phyloP scores from a whole-genome alignment of 371 early-diverging fungal genomes.

The Lichtheimia hyalospora region DNA sequence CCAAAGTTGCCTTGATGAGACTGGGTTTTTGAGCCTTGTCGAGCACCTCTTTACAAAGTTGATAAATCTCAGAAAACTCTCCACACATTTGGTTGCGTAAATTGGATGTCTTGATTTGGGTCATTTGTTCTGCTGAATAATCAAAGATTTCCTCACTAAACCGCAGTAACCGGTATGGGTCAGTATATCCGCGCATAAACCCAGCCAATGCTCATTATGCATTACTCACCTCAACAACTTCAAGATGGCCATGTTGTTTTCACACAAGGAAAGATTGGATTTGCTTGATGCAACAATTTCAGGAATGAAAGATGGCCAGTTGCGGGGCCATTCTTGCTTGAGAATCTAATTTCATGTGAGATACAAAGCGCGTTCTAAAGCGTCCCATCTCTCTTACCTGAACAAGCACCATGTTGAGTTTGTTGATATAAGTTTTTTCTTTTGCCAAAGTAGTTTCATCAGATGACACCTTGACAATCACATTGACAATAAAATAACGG shows the following conservation, averaged over 20 bases:
- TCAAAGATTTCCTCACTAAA: constrained; percentile 98
- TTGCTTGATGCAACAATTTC: constrained; percentile 96
- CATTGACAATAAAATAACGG: constrained; percentile 89
- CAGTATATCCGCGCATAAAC: neutral
- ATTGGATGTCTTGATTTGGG: constrained; percentile 88
- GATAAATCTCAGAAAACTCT: constrained; percentile 96
- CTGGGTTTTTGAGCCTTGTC: constrained; percentile 87
- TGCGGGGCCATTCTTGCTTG: constrained; percentile 99
- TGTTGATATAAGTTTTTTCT: constrained; percentile 80
- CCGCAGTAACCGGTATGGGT: neutral
- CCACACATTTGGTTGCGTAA: constrained; percentile 93
- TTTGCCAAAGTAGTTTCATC: constrained; percentile 71
- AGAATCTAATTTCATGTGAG: constrained; percentile 69
- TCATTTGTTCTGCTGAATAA: constrained; percentile 97
- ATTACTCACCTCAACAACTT: constrained; percentile 85
- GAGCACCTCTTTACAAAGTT: constrained; percentile 94
- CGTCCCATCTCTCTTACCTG: constrained; percentile 60
- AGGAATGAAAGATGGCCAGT: constrained; percentile 99
- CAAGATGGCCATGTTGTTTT: constrained; percentile 99
- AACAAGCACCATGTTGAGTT: constrained; percentile 93
- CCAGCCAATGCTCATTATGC: too few relatives aligned
- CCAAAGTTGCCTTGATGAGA: constrained; percentile 90
- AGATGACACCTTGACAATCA: constrained; percentile 88
- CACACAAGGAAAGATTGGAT: constrained; percentile 91
- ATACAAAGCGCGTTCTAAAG: neutral